Conservation (phyloP, 1,139 yeast species). For the Zygosaccharomyces pseudobailii region DNA sequence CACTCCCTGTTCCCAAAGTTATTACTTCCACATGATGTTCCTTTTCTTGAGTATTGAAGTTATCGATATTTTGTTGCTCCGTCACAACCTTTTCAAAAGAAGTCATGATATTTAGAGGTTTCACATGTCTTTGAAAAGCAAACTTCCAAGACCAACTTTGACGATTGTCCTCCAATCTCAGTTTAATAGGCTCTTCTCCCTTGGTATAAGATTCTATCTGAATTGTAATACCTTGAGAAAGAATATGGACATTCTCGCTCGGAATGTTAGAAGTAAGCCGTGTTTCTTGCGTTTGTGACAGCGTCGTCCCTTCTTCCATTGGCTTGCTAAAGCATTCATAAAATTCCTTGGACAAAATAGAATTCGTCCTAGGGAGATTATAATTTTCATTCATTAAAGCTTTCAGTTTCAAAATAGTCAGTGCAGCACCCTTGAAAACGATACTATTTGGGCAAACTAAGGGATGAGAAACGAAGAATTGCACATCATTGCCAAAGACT, state of each 20-base stretch:
- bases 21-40: conserved; percentile 59
- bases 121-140: conserved; percentile 43
- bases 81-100: conserved; percentile 16
- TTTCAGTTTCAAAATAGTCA: conserved; percentile 53
- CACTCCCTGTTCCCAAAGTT: conserved; percentile 91
- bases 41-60: conserved; percentile 22
- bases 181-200: conserved; percentile 13
- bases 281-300: conserved; percentile 23
- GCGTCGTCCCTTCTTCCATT: conserved; percentile 21
- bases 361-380: conserved; percentile 43
- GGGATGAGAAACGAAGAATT: conserved; percentile 69
- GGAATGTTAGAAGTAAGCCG: conserved; percentile 13
- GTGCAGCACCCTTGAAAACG: conserved; percentile 52
- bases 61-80: conserved; percentile 20
- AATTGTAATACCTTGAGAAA: conserved; percentile 17
- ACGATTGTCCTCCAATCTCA: conserved; percentile 28
- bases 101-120: conserved; percentile 29
- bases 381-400: conserved; percentile 49
- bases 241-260: conserved; percentile 25
- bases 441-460: conserved; percentile 57
- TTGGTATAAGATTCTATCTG: conserved; percentile 24
- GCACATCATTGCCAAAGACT: conserved; percentile 40
- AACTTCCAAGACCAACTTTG: conserved; percentile 37
- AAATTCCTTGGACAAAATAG: conserved; percentile 30
- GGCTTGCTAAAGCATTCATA: conserved; percentile 25